Evolutionary conservation across 192 early-diverging fungal genomes (phyloP).

Genomic region (Entophlyctis helioformis): DNA sequence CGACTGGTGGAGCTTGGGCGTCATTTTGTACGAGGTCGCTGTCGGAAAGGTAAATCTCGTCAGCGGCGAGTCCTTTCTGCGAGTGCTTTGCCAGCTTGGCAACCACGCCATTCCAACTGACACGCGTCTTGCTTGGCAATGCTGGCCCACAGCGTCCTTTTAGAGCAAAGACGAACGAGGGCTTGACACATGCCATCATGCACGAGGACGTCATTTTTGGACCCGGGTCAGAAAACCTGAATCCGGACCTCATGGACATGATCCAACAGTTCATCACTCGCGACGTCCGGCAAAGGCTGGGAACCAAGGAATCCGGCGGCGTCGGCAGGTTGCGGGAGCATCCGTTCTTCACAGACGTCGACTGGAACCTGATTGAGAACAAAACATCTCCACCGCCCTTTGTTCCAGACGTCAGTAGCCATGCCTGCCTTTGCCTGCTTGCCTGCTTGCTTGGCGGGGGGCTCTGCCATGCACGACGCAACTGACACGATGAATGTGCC

Average conservation of each 20-base stretch:
- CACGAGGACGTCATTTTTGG: constrained; percentile 51
- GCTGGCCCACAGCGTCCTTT: constrained; percentile 74
- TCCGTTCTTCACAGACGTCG: constrained; percentile 64
- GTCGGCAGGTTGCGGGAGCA: constrained; percentile 56
- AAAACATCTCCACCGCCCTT: constrained; percentile 69
- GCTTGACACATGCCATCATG: constrained; percentile 58
- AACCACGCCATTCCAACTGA: too few species aligned
- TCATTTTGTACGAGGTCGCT: constrained; percentile 62
- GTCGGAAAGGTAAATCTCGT: constrained; percentile 54
- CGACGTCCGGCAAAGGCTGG: constrained; percentile 65
- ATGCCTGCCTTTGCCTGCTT: neutral
- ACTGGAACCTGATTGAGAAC: constrained; percentile 65
- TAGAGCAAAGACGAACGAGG: constrained; percentile 61
- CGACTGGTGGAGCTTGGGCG: constrained; percentile 78
- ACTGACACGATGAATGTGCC: neutral
- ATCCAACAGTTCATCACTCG: constrained; percentile 52
- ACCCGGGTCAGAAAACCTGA: too few species aligned
- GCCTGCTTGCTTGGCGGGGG: neutral
- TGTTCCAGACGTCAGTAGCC: constrained; percentile 61
- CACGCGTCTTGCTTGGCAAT: too few species aligned
- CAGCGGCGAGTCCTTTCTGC: neutral
- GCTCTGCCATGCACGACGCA: too few species aligned
- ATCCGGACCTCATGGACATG: constrained; percentile 5
- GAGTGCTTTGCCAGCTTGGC: too few species aligned
- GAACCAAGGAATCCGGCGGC: constrained; percentile 59